These are phyloP conservation scores for Citrus cavaleriei DNA, from an alignment of 345 rosid species.

Conservation along the genomic window DNA sequence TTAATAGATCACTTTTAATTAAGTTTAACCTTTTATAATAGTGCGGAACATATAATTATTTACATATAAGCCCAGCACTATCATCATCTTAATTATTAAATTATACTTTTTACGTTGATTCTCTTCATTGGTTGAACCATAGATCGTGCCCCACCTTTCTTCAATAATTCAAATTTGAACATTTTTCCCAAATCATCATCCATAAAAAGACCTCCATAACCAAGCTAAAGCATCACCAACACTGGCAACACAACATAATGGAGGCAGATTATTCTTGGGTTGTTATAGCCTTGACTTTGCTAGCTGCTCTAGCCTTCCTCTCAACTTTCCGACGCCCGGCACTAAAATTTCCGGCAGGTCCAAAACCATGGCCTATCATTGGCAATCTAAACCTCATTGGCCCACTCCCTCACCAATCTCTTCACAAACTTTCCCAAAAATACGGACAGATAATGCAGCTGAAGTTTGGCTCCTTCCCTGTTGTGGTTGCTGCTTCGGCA, in stretches of 20 bases:
- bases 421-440: slow-evolving; percentile 24
- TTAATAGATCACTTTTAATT: too few relatives aligned
- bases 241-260: not conserved
- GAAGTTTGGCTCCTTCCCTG: slow-evolving; percentile 26
- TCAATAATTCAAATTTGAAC: too few relatives aligned
- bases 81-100: too few relatives aligned
- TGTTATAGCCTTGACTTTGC: not conserved
- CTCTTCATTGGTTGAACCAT: too few relatives aligned
- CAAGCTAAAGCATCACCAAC: not conserved
- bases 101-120: too few relatives aligned
- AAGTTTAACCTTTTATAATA: too few relatives aligned
- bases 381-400: slow-evolving; percentile 37
- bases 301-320: slow-evolving; percentile 11
- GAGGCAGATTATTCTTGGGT: not conserved
- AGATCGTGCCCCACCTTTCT: too few relatives aligned
- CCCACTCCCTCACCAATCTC: slow-evolving; percentile 33
- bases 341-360: slow-evolving; percentile 27
- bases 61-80: too few relatives aligned
- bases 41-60: too few relatives aligned
- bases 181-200: not conserved
- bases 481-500: slow-evolving; percentile 19
- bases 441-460: slow-evolving; percentile 35
- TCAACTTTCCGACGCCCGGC: not conserved
- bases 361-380: slow-evolving; percentile 32
- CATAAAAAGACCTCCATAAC: not conserved